A percentile compares a stretch with the other conserved stretches of the same genome.
phyloP scores from a whole-genome alignment of 345 rosid genomes.

The Limnanthes douglasii region DNA sequence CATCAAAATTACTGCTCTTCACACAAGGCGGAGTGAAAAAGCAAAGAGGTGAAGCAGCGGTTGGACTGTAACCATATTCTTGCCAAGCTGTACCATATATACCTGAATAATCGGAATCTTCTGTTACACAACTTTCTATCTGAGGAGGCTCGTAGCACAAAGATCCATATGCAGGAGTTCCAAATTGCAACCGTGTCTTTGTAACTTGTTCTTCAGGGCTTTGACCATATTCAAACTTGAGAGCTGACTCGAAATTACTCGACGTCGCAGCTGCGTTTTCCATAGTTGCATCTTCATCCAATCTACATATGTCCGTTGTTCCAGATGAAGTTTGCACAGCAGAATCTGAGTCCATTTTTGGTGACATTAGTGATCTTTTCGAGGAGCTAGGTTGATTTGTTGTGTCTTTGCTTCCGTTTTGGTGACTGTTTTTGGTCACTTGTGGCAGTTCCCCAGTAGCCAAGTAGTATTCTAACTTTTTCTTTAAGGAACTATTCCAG shows the following conservation, averaged over 20 bases:
- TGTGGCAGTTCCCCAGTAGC: constrained; percentile 67
- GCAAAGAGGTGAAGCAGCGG: constrained; percentile 38
- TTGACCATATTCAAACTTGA: constrained; percentile 16
- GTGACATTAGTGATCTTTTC: constrained; percentile 16
- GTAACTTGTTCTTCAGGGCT: constrained; percentile 12
- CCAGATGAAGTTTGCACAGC: constrained; percentile 34
- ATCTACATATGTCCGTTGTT: constrained; percentile 24
- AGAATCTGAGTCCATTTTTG: constrained; percentile 31
- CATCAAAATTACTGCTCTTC: constrained; percentile 22
- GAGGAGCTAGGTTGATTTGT: constrained; percentile 6
- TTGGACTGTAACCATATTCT: constrained; percentile 28
- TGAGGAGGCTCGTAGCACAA: constrained; percentile 41
- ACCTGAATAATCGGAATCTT: constrained; percentile 22
- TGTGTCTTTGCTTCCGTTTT: constrained; percentile 22
- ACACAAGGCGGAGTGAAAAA: constrained; percentile 82
- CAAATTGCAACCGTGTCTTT: constrained; percentile 1
- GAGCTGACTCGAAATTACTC: constrained; percentile 10
- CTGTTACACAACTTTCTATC: constrained; percentile 15
- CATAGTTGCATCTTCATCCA: constrained; percentile 27
- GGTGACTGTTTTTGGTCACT: constrained; percentile 26
- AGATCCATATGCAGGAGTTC: constrained; percentile 25
- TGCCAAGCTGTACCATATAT: constrained; percentile 15
- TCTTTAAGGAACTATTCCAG: constrained; percentile 98
- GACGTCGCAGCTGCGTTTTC: constrained; percentile 32
- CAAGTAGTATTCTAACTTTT: constrained; percentile 62